Percentiles rank a stretch among this genome's conserved stretches.
phyloP scores from a whole-genome alignment of 2,329 filamentous ascomycete genomes.

The Fusarium lyarnte region DNA sequence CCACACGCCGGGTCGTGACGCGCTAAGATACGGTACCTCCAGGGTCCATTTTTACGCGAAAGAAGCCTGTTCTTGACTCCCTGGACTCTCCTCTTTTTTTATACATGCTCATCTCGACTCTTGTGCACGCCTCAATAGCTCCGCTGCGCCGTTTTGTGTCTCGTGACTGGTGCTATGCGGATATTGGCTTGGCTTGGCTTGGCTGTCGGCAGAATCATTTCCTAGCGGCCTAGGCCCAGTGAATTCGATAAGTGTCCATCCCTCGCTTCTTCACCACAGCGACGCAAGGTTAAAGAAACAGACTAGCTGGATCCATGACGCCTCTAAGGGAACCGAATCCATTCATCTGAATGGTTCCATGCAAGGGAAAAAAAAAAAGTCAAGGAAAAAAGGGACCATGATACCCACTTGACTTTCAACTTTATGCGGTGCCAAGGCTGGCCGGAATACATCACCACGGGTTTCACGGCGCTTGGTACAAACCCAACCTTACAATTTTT shows the following conservation, averaged over 20 bases:
- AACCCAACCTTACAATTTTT: constrained; percentile 27
- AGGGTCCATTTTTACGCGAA: constrained; percentile 30
- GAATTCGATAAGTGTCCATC: constrained; percentile 22
- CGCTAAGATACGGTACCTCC: constrained; percentile 21
- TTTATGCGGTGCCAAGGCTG: constrained; percentile 27
- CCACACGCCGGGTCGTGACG: constrained; percentile 23
- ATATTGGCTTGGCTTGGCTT: not conserved
- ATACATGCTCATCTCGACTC: not conserved
- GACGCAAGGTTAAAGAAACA: constrained; percentile 29
- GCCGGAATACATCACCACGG: constrained; percentile 27
- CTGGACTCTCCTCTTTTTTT: not conserved
- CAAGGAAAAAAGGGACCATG: not conserved
- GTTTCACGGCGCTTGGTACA: constrained; percentile 1
- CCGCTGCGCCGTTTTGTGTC: constrained; percentile 14
- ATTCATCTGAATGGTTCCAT: constrained; percentile 17
- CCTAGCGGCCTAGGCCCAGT: constrained; percentile 20
- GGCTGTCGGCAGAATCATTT: constrained; percentile 13
- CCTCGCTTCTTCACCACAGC: constrained; percentile 38
- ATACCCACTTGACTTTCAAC: constrained; percentile 19
- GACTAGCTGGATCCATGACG: constrained; percentile 35
- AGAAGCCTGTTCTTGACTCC: not conserved
- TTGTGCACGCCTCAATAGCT: constrained; percentile 22
- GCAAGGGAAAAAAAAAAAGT: constrained; percentile 3
- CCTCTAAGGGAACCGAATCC: constrained; percentile 15
- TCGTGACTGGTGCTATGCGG: constrained; percentile 23